Percentiles rank a stretch among this genome's conserved stretches.
Conservation (phyloP, 164 flowering plant species). For the Annona squamosa region DNA sequence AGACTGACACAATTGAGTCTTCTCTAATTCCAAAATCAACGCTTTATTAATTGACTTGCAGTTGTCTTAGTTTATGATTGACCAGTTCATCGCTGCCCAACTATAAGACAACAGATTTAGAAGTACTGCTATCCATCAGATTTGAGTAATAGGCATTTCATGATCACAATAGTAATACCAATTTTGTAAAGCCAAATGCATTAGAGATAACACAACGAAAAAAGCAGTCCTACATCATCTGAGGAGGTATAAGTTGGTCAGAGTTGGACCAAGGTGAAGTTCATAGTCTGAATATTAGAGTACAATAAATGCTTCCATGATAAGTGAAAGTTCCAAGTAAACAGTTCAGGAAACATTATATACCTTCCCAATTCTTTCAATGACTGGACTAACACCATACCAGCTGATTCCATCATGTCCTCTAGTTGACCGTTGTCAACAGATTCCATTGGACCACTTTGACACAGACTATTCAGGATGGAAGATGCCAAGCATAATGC, state of each 20-base stretch:
- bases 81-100: neutral
- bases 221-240: neutral
- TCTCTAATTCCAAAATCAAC: neutral
- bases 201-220: neutral
- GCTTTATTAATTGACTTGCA: neutral
- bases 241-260: neutral
- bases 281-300: neutral
- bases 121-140: neutral
- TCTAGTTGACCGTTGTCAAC: conserved; percentile 20
- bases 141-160: neutral
- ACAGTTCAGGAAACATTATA: neutral
- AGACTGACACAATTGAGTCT: too few relatives aligned
- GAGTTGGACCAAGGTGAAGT: neutral
- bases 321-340: neutral
- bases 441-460: conserved; percentile 3
- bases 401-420: conserved; percentile 80
- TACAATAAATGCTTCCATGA: neutral
- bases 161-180: neutral
- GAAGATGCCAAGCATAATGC: conserved; percentile 49
- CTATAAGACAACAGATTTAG: neutral
- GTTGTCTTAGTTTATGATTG: neutral
- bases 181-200: neutral
- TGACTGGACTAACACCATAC: conserved; percentile 82
- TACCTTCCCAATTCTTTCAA: conserved; percentile 62
- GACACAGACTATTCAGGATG: conserved; percentile 28